Base-by-base conservation (phyloP, 1,139 yeast species). In the Debaryomyces subglobosus region DNA sequence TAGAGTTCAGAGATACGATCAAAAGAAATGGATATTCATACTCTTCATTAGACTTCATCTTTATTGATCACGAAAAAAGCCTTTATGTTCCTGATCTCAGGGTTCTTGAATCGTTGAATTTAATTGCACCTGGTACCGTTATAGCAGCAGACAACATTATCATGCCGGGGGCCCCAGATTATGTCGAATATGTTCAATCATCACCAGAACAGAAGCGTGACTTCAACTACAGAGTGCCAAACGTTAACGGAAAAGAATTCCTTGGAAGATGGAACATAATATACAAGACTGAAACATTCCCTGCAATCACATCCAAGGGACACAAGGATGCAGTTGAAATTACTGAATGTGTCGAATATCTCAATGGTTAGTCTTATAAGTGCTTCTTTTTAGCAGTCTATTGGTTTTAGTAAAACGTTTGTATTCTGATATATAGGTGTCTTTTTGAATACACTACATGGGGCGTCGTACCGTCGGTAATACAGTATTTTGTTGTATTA, bases 221-320 rank as follows among this genome's bases (percentile, higher is more conserved):
- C 9, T 65, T 60, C 54, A 74, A 72, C 48, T 46, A 50, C 4
- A 46, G 46, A 1, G 55, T 52, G 10, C 54, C 49, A 4, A 75
- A 74, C 47, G 50, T 57, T 5, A 65, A 63, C 43, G 77, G 76
- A 5, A 49, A 49, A 8, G 50, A 58, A 32, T 72, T 55, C 51
- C 48, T 58, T 1, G 82, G 82, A 0, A 63, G 73, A 44, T 77
- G 81, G 81, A 72, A 77, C 44, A 56, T 75, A n/a, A 42, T 72
- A 23, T 78, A 78, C 53, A 69, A 72, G 4, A 61, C 76, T 0
- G 48, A 63, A 16, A 61, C 70, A 13, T 50, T 59, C 5, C 52
- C 51, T 12, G 54, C 57, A 4, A 45, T 39, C 5, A 44, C 48
- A 27, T 47, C 53, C 9, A 36, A 42, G n/a, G 53, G 54, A 8